A percentile compares a stretch with the other conserved stretches of the same genome.
phyloP scores from a whole-genome alignment of 805 yeast species.

The Danielozyma ontarioensis region DNA sequence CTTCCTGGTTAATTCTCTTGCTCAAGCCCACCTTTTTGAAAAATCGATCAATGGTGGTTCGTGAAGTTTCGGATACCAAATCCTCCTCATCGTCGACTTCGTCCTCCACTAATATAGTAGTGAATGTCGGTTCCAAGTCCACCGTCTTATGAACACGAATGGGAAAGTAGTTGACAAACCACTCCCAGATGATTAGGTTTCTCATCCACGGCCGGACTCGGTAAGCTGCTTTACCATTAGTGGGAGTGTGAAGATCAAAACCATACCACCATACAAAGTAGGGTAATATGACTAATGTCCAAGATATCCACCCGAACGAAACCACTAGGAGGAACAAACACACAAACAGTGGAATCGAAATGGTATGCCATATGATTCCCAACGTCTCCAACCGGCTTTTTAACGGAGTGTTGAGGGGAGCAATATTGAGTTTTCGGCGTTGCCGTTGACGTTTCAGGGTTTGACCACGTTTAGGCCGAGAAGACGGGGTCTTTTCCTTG shows the following conservation, averaged over 20 bases:
- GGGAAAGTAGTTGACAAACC: conserved; percentile 79
- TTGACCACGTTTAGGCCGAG: background rate
- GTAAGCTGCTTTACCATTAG: conserved; percentile 62
- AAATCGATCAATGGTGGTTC: conserved; percentile 30
- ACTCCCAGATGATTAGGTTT: conserved; percentile 55
- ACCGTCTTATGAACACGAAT: conserved; percentile 61
- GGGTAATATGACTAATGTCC: conserved; percentile 61
- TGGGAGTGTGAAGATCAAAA: conserved; percentile 62
- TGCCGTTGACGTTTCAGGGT: background rate
- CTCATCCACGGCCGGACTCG: conserved; percentile 57
- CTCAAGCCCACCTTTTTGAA: conserved; percentile 32
- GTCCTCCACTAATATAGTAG: conserved; percentile 25
- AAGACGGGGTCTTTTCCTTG: background rate
- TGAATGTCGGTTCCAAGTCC: conserved; percentile 71
- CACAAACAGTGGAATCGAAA: conserved; percentile 58
- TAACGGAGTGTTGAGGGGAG: conserved; percentile 54
- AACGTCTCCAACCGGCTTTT: conserved; percentile 59
- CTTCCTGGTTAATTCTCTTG: conserved; percentile 31
- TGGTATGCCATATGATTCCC: conserved; percentile 67
- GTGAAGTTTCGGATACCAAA: conserved; percentile 31
- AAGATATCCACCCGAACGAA: conserved; percentile 49
- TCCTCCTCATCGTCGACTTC: conserved; percentile 38
- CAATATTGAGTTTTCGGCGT: conserved; percentile 30
- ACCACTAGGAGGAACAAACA: conserved; percentile 48
- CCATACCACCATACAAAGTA: conserved; percentile 54